These are phyloP conservation scores for Stentor coeruleus DNA, from an alignment of 73 alveolate genomes.

Conservation along the genomic window DNA sequence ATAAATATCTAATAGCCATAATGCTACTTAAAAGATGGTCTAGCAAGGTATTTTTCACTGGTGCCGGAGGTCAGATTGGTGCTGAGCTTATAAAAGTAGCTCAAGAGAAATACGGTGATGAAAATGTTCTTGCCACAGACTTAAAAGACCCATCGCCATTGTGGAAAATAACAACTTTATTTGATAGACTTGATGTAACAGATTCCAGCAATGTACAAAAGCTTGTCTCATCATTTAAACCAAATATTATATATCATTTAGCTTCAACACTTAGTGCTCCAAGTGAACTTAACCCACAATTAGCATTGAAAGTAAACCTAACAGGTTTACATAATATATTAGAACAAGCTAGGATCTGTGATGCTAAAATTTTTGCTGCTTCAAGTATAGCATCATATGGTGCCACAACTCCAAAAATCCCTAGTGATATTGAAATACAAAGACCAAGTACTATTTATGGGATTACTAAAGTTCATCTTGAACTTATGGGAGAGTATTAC, in stretches of 20 bases:
- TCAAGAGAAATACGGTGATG: slow-evolving; percentile 15
- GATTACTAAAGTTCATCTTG: slow-evolving; percentile 50
- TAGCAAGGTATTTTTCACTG: slow-evolving; percentile 13
- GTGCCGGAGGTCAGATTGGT: slow-evolving; percentile 28
- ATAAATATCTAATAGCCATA: not conserved
- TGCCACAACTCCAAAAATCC: slow-evolving; percentile 27
- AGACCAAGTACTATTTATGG: slow-evolving; percentile 55
- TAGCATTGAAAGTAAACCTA: slow-evolving; percentile 38
- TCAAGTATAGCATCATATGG: slow-evolving; percentile 54
- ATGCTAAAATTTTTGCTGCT: slow-evolving; percentile 41
- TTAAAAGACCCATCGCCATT: slow-evolving; percentile 16
- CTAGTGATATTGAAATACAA: slow-evolving; percentile 22
- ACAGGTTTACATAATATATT: slow-evolving; percentile 39
- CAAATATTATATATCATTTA: slow-evolving; percentile 27
- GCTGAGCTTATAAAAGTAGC: not conserved
- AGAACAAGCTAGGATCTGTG: slow-evolving; percentile 44
- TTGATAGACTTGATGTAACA: slow-evolving; percentile 1
- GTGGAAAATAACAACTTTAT: not conserved
- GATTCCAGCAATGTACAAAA: not conserved
- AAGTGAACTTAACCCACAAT: slow-evolving; percentile 46
- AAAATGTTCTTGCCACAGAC: slow-evolving; percentile 25
- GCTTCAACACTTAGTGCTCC: slow-evolving; percentile 56
- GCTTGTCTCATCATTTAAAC: not conserved
- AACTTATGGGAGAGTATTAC: slow-evolving; percentile 48
- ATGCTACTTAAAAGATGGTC: not conserved